These are phyloP conservation scores for Metarhizium humberi DNA, from an alignment of 2,329 filamentous ascomycete species.

Conservation along the genomic window DNA sequence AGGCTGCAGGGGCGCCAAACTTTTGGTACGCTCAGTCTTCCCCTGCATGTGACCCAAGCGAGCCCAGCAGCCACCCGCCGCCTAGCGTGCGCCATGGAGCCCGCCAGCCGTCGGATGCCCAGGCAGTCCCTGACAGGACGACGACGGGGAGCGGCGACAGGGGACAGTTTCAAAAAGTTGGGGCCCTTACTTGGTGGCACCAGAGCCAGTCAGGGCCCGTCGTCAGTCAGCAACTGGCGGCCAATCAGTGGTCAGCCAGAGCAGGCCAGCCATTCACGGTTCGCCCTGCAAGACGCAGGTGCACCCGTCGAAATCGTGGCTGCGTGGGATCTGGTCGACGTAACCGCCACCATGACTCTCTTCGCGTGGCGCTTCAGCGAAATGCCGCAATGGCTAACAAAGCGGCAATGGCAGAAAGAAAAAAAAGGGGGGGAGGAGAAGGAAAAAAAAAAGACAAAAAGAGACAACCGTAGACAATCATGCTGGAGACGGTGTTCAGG, in stretches of 20 bases:
- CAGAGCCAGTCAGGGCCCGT: no score
- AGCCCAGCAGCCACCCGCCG: no score
- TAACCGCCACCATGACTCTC: neutral
- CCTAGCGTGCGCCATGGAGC: no score
- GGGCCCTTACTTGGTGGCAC: neutral
- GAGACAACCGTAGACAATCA: neutral
- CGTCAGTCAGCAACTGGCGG: neutral
- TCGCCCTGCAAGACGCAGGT: neutral
- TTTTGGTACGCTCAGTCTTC: no score
- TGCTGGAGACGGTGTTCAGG: no score
- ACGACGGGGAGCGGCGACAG: neutral
- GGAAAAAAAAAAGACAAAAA: neutral
- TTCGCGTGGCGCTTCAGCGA: neutral
- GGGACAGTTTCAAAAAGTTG: conserved; percentile 4
- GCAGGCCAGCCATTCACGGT: neutral
- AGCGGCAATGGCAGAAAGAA: neutral
- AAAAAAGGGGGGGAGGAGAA: neutral
- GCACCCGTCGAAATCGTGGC: neutral
- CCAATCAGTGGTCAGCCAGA: neutral
- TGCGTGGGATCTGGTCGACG: no score
- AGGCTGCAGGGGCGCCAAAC: no score
- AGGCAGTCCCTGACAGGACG: no score
- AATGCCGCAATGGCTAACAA: neutral
- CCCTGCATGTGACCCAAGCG: no score
- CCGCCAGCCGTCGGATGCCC: no score